Base-by-base conservation (phyloP, 2,329 filamentous ascomycete genomes). In the Calonectria hongkongensis region DNA sequence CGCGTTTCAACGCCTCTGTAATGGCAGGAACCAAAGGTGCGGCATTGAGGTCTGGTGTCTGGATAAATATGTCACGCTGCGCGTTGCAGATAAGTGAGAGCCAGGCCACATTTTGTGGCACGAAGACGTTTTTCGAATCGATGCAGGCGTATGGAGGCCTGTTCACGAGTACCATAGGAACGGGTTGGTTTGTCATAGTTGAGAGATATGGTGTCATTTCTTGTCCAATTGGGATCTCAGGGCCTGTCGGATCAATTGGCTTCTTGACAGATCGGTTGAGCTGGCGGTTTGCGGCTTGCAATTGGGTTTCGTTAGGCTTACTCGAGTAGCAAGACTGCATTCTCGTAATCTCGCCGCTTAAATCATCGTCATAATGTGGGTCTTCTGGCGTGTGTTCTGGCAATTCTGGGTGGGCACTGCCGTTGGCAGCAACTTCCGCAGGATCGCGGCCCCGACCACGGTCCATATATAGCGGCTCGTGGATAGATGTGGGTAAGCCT, bases 31-130 rank as follows among this genome's bases (percentile, higher is more conserved):
- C 79, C 0, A 95, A 84, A 0, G 91, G 92, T 70, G 90, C 89
- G 0, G 94, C 93, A 78, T 96, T 96, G 45, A 96, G 87, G 27
- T 94, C 93, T 0, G 94, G 94, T 0, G 93, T 92, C 81, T 96
- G 93, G 71, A 96, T 95, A 78, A 96, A 95, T n/a, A 96, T 88
- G 33, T 84, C 88, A 15, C 85, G 84, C 67, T 87, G 82, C 0
- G 94, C 93, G 76, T 95, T 89, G 1, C 91, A 87, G 9, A 96
- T 87, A 1, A 92, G 89, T 0, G 93, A 93, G 0, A 95, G 84
- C 89, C 92, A 96, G 0, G 92, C 92, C 63, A 92, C 92, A 77
- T 96, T 95, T 77, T 96, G 94, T 0, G 94, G 94, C 2, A 91
- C 92, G 62, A 89, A 86, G 2, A 92, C 85, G 21, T 88, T 91